Percentiles rank a stretch among this genome's conserved stretches.
Conservation (phyloP, 169 alveolate genomes). For the Besnoitia besnoiti region DNA sequence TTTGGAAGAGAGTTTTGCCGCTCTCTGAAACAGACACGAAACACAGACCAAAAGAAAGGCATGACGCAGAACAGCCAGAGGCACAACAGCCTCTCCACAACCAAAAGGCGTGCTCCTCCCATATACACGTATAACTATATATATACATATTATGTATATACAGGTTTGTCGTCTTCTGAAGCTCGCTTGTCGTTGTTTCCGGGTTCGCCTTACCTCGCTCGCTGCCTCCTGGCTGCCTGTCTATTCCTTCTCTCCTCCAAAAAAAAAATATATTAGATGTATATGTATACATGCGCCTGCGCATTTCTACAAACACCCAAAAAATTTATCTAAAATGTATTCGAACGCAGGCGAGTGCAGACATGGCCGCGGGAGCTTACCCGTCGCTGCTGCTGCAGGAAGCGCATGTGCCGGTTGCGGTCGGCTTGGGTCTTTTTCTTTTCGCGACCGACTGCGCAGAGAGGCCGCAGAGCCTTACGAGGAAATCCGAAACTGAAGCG, state of each 20-base stretch:
- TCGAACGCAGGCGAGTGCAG: background rate
- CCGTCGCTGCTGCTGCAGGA: conserved; percentile 35
- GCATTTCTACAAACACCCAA: too few relatives aligned
- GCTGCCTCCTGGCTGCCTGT: too few relatives aligned
- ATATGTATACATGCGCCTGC: background rate
- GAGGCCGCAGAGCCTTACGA: too few relatives aligned
- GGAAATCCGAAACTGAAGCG: too few relatives aligned
- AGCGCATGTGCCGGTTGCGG: background rate
- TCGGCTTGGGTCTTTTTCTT: conserved; percentile 13
- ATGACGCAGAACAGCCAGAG: background rate
- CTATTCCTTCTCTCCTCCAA: too few relatives aligned
- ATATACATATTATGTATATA: too few relatives aligned
- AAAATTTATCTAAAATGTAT: background rate
- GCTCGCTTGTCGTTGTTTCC: too few relatives aligned
- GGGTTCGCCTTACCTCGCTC: too few relatives aligned
- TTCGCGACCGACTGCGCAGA: background rate
- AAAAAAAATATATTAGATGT: background rate
- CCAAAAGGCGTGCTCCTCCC: background rate
- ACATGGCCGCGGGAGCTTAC: background rate
- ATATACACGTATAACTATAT: background rate
- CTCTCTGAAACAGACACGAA: background rate
- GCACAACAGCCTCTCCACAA: background rate
- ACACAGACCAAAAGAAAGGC: background rate
- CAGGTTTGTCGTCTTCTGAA: too few relatives aligned
- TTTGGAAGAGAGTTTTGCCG: background rate